Evolutionary conservation across 768 basidiomycete species (phyloP).

Genomic region (Floccularia luteovirens): DNA sequence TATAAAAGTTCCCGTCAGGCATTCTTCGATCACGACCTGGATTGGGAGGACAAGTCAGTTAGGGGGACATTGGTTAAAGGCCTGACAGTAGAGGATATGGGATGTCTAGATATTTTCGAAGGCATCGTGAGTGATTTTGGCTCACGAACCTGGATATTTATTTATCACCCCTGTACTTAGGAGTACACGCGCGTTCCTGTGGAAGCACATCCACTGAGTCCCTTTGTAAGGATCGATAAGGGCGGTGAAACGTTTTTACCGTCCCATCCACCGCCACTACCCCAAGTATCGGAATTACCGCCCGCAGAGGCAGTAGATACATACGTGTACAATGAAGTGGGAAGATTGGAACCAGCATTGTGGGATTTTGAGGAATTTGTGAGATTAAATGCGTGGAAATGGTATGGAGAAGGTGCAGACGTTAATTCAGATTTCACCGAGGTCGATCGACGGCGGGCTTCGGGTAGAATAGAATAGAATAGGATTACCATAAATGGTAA

Average conservation of each 20-base stretch:
- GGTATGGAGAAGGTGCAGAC: conserved; percentile 44
- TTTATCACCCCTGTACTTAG: too few relatives aligned
- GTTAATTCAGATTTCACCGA: conserved; percentile 30
- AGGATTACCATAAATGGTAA: too few relatives aligned
- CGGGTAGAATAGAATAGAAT: too few relatives aligned
- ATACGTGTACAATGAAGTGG: conserved; percentile 58
- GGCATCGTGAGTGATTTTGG: conserved; percentile 56
- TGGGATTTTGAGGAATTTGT: conserved; percentile 88
- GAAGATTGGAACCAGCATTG: conserved; percentile 42
- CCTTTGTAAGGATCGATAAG: conserved; percentile 24
- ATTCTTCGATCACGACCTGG: conserved; percentile 44
- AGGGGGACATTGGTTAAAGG: conserved; percentile 77
- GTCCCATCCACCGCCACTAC: conserved; percentile 31
- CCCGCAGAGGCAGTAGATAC: conserved; percentile 46
- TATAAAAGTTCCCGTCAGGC: conserved; percentile 35
- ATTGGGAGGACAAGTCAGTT: conserved; percentile 57
- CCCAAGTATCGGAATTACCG: conserved; percentile 21
- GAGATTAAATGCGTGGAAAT: conserved; percentile 66
- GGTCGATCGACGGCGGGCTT: conserved; percentile 45
- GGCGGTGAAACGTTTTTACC: conserved; percentile 31
- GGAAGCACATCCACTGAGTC: conserved; percentile 45
- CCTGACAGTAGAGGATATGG: conserved; percentile 55
- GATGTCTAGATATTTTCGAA: conserved; percentile 75
- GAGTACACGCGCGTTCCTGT: conserved; percentile 63
- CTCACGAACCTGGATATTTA: too few relatives aligned